Conservation (phyloP, 345 rosid genomes). For the Salix suchowensis region DNA sequence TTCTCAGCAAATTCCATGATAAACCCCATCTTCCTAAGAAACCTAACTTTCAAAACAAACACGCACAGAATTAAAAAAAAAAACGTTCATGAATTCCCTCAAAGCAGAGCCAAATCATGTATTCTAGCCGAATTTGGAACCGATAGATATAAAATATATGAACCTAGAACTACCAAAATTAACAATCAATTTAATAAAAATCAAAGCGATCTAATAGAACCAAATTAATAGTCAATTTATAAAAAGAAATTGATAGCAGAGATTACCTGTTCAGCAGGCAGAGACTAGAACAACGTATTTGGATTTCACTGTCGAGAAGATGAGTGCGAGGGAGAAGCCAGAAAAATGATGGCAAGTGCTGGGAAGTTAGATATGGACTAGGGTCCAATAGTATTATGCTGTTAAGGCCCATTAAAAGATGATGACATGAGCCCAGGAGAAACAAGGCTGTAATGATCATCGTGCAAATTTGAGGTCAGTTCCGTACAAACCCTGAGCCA, state of each 20-base stretch:
- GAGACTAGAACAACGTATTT: background rate
- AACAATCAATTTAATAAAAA: too few relatives aligned
- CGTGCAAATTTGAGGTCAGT: too few relatives aligned
- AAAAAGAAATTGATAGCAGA: background rate
- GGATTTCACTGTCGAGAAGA: background rate
- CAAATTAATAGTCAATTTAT: background rate
- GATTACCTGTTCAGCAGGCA: background rate
- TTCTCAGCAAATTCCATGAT: constrained; percentile 96
- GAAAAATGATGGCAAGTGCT: background rate
- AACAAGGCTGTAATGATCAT: background rate
- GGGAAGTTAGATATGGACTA: background rate
- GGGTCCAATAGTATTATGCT: background rate
- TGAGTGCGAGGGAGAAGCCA: background rate
- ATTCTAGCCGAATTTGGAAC: background rate
- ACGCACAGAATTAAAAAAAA: background rate
- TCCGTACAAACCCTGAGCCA: too few relatives aligned
- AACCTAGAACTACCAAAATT: background rate
- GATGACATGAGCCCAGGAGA: background rate
- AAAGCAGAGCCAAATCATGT: background rate
- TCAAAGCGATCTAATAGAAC: background rate
- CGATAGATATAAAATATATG: background rate
- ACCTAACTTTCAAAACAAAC: background rate
- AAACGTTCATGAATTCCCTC: background rate
- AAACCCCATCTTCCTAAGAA: constrained; percentile 50
- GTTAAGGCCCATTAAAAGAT: background rate